These are phyloP conservation scores for Trichosporon asahii DNA, from an alignment of 1,284 basidiomycete species.

Conservation along the genomic window DNA sequence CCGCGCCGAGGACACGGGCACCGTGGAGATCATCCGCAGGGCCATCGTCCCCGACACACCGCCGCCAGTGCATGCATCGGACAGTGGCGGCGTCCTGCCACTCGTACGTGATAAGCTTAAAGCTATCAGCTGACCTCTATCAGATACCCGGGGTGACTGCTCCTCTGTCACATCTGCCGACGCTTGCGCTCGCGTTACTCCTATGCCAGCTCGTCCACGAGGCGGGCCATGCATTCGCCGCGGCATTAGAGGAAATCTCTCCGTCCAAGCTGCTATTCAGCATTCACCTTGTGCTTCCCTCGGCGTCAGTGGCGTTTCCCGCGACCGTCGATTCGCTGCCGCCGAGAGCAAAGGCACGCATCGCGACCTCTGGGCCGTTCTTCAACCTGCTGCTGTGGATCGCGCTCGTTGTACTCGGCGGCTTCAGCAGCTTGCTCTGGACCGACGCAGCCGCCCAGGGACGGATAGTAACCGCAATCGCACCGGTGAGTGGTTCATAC, in stretches of 20 bases:
- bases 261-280: conserved; percentile 35
- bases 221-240: conserved; percentile 44
- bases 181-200: conserved; percentile 41
- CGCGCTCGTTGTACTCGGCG: conserved; percentile 11
- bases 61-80: conserved; percentile 9
- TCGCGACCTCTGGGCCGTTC: conserved; percentile 45
- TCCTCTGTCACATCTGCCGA: conserved; percentile 44
- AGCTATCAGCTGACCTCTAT: not conserved
- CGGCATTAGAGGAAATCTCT: conserved; percentile 41
- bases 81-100: conserved; percentile 33
- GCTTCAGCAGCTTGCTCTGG: conserved; percentile 32
- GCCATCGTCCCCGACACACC: conserved; percentile 7
- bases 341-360: conserved; percentile 36
- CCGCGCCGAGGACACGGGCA: conserved; percentile 9
- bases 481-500: conserved; percentile 26
- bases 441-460: conserved; percentile 28
- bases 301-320: conserved; percentile 42
- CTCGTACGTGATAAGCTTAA: conserved; percentile 26
- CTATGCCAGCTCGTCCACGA: conserved; percentile 49
- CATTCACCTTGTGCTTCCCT: conserved; percentile 38
- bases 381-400: conserved; percentile 44
- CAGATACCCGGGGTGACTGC: conserved; percentile 50
- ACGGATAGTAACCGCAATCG: conserved; percentile 32
- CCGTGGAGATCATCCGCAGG: conserved; percentile 7
- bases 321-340: conserved; percentile 34